Evolutionary conservation across 2,329 filamentous ascomycete species (phyloP), one percentile per base, ranked within the genome.

Genomic region (Sphaerulina populicola): DNA sequence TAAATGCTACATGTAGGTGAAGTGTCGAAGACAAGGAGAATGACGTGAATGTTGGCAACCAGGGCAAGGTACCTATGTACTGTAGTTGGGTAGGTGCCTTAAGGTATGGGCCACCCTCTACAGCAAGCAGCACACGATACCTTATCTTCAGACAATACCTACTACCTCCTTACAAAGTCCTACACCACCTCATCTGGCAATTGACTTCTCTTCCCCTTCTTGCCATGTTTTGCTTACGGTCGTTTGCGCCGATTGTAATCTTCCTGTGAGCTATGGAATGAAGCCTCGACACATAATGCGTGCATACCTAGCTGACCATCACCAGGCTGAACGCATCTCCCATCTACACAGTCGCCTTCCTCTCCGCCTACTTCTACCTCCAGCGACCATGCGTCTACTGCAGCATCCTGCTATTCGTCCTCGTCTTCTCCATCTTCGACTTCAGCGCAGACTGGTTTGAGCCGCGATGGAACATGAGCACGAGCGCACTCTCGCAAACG

Each of bases 301-400:
- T 18, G 18, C 18, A 18, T 18, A 18, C 18, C 18, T 29, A n/a
- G 31, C 38, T 49, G 21, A 41, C 35, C 12, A 23, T 43, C 37
- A 18, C 23, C 39, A n/a, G 33, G 7, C 41, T 50, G 35, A 44
- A 50, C 56, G 71, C 72, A 29, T 72, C 72, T 4, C 73, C 74
- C 9, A 66, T 76, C 56, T 76, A 75, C 63, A 69, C 75, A 55
- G 60, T 74, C 55, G 69, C 75, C 65, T 76, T 75, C 66, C 69
- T 98, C 74, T 78, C 88, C 59, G 88, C 90, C 69, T 95, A 90
- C 59, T 97, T 95, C 76, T 87, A 94, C 72, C 83, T 98, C 63
- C 94, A 96, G 73, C 84, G 91, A 49, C 93, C 93, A 48, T 98
- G 93, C 74, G 85, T 95, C 8, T 98, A 98, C 78, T 98, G 93